A percentile compares a stretch with the other conserved stretches of the same genome.
Evolutionary conservation across 192 early-diverging fungal genomes (phyloP).

Genomic region (Backusella circina): DNA sequence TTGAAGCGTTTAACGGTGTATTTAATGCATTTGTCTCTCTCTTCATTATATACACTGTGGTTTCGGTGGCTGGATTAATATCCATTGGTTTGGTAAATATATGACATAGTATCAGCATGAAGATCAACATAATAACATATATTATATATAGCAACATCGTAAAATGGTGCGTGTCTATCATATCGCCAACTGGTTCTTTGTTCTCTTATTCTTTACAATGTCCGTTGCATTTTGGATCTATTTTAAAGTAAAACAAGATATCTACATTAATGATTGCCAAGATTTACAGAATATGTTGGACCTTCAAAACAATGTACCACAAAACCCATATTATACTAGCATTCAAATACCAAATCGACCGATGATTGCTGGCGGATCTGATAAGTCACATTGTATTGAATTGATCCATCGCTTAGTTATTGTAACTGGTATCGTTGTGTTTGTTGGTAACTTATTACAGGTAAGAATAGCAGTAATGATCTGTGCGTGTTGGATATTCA

Average conservation of each 20-base stretch:
- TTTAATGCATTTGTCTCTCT: constrained; percentile 4
- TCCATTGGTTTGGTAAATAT: constrained; percentile 15
- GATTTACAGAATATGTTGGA: not conserved
- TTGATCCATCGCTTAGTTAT: constrained; percentile 13
- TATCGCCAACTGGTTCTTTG: constrained; percentile 20
- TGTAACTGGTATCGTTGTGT: constrained; percentile 16
- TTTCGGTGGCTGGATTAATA: constrained; percentile 2
- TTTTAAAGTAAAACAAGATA: constrained; percentile 17
- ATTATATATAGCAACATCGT: not conserved
- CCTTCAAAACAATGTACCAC: not conserved
- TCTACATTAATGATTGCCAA: constrained; percentile 22
- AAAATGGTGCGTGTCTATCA: constrained; percentile 18
- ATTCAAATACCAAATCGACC: not conserved
- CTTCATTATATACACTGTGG: constrained; percentile 1
- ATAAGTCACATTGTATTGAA: constrained; percentile 11
- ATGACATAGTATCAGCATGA: not conserved
- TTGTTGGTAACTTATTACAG: constrained; percentile 24
- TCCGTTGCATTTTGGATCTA: constrained; percentile 17
- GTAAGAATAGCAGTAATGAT: not conserved
- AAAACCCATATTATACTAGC: not conserved
- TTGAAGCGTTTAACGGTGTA: constrained; percentile 5
- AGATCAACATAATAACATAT: not conserved
- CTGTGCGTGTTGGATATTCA: not conserved
- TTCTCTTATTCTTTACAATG: constrained; percentile 8
- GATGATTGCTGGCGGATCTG: constrained; percentile 12